Percentiles rank a stretch among this genome's conserved stretches.
Conservation (phyloP, 129 eudicot genomes). For the Helianthus tuberosus region DNA sequence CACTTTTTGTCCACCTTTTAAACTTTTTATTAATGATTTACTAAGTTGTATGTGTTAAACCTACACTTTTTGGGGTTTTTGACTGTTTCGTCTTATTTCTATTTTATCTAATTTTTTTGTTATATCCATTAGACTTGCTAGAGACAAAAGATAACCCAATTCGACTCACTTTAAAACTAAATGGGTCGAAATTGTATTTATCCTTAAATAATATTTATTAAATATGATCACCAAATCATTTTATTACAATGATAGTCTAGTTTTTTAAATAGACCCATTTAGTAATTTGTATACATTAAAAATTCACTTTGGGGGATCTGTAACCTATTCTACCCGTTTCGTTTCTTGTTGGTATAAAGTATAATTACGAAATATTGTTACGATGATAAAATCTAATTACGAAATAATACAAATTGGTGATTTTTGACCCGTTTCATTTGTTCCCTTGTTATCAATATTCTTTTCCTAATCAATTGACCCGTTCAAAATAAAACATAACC, state of each 20-base stretch:
- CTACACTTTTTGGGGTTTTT: background rate
- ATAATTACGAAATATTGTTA: no score
- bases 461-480: background rate
- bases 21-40: background rate
- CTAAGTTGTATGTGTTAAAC: background rate
- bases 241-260: background rate
- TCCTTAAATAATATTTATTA: background rate
- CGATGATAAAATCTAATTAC: no score
- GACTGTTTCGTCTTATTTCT: background rate
- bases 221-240: background rate
- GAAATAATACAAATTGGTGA: background rate
- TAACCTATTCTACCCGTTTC: no score
- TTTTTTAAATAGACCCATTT: background rate
- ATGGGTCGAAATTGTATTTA: background rate
- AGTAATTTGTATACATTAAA: background rate
- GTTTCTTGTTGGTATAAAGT: no score
- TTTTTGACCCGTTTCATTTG: background rate
- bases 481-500: background rate
- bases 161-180: background rate
- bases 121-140: no score
- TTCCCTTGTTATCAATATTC: background rate
- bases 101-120: no score
- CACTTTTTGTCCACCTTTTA: background rate
- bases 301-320: background rate
- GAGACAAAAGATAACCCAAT: no score